Percentiles rank a stretch among this genome's conserved stretches.
These are phyloP conservation scores for Beauveria sp. DNA, from an alignment of 2,329 filamentous ascomycete species.

Conservation along the genomic window DNA sequence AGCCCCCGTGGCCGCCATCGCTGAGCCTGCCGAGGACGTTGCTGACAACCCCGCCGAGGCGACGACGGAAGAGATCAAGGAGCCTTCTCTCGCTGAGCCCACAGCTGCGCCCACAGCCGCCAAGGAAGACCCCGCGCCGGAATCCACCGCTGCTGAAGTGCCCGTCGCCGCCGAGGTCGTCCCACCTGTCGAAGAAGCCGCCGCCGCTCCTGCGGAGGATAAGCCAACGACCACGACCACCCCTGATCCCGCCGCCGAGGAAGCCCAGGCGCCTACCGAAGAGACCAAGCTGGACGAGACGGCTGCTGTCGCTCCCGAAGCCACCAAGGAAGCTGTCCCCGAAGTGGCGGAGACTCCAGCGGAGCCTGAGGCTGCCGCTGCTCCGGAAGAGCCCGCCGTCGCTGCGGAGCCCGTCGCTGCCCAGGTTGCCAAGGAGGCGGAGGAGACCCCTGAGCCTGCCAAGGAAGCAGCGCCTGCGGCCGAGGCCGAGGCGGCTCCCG, in stretches of 20 bases:
- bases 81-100: constrained; percentile 17
- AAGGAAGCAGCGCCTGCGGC: not conserved
- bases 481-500: not conserved
- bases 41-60: constrained; percentile 11
- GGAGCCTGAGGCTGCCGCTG: constrained; percentile 8
- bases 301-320: constrained; percentile 14
- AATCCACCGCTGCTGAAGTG: not conserved
- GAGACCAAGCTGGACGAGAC: not conserved
- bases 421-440: not conserved
- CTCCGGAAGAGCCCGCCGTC: not conserved
- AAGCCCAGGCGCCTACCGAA: not conserved
- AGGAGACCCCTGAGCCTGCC: not conserved
- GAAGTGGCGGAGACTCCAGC: constrained; percentile 3
- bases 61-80: not conserved
- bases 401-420: not conserved
- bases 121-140: constrained; percentile 1
- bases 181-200: not conserved
- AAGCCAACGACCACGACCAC: not conserved
- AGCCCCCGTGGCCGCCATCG: constrained; percentile 6
- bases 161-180: not conserved
- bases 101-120: constrained; percentile 1
- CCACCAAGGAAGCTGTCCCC: not conserved
- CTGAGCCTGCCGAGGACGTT: constrained; percentile 13
- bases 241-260: not conserved
- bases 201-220: constrained; percentile 7